phyloP scores from a whole-genome alignment of 2,329 filamentous ascomycete genomes.

The Pseudogymnoascus destructans region DNA sequence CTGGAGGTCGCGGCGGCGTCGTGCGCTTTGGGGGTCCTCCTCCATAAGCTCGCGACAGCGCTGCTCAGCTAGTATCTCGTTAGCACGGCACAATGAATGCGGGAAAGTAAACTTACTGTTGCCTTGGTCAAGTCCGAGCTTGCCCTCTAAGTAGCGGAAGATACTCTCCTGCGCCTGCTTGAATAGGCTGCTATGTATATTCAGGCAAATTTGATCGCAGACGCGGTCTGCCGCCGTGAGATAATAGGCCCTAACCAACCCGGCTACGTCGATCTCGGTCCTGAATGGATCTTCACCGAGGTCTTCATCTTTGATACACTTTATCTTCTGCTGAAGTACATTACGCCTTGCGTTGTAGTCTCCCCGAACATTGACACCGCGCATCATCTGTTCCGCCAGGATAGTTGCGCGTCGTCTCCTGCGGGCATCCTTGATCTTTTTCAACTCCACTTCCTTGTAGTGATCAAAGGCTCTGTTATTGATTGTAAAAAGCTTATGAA shows the following conservation, averaged over 20 bases:
- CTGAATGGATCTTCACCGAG: conserved; percentile 46
- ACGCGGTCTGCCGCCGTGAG: conserved; percentile 51
- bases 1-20: conserved; percentile 1
- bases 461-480: conserved; percentile 36
- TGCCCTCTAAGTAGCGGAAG: conserved; percentile 11
- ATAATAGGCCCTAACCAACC: conserved; percentile 57
- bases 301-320: conserved; percentile 18
- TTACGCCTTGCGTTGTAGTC: not conserved
- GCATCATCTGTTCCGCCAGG: conserved; percentile 18
- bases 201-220: conserved; percentile 34
- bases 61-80: conserved; percentile 10
- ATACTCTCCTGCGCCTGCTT: conserved; percentile 10
- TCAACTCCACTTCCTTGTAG: conserved; percentile 35
- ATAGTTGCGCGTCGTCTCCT: conserved; percentile 37
- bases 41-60: conserved; percentile 13
- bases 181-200: conserved; percentile 13
- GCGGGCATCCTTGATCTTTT: conserved; percentile 34
- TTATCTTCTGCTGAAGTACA: not conserved
- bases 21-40: conserved; percentile 10
- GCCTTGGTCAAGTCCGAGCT: conserved; percentile 11
- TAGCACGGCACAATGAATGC: not conserved
- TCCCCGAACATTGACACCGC: not conserved
- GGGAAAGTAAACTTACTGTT: conserved; percentile 12
- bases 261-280: conserved; percentile 47
- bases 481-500: conserved; percentile 43